A percentile compares a stretch with the other conserved stretches of the same genome.
These are phyloP conservation scores for Styphnolobium japonicum DNA, from an alignment of 306 rosid species.

Conservation along the genomic window DNA sequence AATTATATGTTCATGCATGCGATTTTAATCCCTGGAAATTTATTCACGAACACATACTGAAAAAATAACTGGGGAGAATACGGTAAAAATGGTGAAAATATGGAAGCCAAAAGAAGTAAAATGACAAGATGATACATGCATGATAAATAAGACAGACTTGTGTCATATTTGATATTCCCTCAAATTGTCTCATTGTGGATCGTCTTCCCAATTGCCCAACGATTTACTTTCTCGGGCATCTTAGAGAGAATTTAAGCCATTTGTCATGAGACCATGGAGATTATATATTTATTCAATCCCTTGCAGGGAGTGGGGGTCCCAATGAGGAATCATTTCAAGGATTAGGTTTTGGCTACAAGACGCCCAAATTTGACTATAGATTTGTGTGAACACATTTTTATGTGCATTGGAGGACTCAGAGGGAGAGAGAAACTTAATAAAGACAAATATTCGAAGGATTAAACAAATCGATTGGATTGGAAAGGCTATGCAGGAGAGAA, in stretches of 20 bases:
- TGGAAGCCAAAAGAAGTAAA: background rate
- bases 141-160: constrained; percentile 30
- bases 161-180: constrained; percentile 42
- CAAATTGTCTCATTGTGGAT: constrained; percentile 37
- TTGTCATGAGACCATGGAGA: constrained; percentile 36
- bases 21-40: background rate
- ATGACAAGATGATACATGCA: constrained; percentile 27
- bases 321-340: constrained; percentile 53
- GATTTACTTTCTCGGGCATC: constrained; percentile 48
- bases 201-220: constrained; percentile 40
- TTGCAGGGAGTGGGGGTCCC: constrained; percentile 47
- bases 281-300: background rate
- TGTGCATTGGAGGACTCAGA: constrained; percentile 30
- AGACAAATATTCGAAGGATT: constrained; percentile 80
- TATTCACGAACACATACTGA: background rate
- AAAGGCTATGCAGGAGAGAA: constrained; percentile 28
- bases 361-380: constrained; percentile 45
- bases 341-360: constrained; percentile 50
- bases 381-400: constrained; percentile 40
- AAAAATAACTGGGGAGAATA: background rate
- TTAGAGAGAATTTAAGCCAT: constrained; percentile 44
- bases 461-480: constrained; percentile 44
- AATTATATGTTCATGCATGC: background rate
- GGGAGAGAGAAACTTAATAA: constrained; percentile 47
- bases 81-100: constrained; percentile 11